Percentiles rank a stretch among this genome's conserved stretches.
Conservation (phyloP, 2,329 filamentous ascomycete genomes). For the Periconia sp. region DNA sequence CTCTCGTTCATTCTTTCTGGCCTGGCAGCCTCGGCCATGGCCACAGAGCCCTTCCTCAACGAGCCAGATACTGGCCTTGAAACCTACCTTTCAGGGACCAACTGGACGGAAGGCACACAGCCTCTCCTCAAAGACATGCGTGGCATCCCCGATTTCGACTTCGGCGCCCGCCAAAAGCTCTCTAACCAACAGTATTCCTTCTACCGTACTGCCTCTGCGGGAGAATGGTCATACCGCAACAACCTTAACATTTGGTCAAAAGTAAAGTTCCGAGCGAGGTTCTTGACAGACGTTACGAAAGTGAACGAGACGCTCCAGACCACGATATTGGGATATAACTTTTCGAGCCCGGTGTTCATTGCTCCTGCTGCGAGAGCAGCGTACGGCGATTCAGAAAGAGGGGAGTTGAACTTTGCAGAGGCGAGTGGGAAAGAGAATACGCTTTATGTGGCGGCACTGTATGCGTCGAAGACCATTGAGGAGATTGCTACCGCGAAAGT, state of each 20-base stretch:
- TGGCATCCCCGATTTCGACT: constrained; percentile 59
- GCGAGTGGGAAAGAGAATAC: constrained; percentile 53
- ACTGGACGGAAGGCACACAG: constrained; percentile 38
- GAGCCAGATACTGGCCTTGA: constrained; percentile 14
- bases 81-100: constrained; percentile 6
- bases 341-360: constrained; percentile 58
- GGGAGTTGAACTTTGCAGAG: constrained; percentile 55
- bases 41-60: constrained; percentile 12
- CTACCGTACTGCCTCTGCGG: constrained; percentile 59
- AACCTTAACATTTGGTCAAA: constrained; percentile 58
- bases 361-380: constrained; percentile 41
- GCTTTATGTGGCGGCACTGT: constrained; percentile 53
- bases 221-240: constrained; percentile 59
- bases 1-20: constrained; percentile 7
- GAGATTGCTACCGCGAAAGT: constrained; percentile 29
- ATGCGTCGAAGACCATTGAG: constrained; percentile 33
- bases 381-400: constrained; percentile 49
- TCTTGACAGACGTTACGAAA: constrained; percentile 54
- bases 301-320: constrained; percentile 44
- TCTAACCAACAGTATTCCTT: constrained; percentile 56
- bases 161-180: constrained; percentile 54
- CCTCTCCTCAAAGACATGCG: constrained; percentile 42
- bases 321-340: constrained; percentile 58
- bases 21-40: constrained; percentile 9
- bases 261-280: constrained; percentile 51